Conservation (phyloP, 2,329 filamentous ascomycete genomes). For the Paecilomyces sp. region DNA sequence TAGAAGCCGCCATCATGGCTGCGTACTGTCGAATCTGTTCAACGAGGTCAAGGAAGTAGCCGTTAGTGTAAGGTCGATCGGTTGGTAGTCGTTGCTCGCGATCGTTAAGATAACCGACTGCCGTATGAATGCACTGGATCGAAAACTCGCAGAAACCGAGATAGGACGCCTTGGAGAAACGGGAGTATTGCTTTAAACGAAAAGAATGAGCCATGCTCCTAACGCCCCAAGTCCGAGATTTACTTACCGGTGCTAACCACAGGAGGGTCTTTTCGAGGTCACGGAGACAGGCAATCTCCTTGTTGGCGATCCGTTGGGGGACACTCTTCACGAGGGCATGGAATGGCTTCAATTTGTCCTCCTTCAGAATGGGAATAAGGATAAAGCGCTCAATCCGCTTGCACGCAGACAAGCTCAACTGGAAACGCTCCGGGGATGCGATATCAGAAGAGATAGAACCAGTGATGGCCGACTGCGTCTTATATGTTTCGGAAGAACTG, state of each 20-base stretch:
- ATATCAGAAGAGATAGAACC: conserved; percentile 48
- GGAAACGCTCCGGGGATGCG: conserved; percentile 45
- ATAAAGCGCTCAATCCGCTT: conserved; percentile 75
- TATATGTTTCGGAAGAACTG: conserved; percentile 23
- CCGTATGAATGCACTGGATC: conserved; percentile 82
- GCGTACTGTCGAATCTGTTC: conserved; percentile 91
- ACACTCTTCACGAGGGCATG: conserved; percentile 71
- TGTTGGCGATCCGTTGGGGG: conserved; percentile 70
- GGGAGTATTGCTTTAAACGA: conserved; percentile 63
- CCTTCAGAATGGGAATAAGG: conserved; percentile 68
- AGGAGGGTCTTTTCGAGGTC: conserved; percentile 92
- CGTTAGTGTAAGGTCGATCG: conserved; percentile 89
- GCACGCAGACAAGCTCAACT: conserved; percentile 62
- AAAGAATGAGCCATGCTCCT: conserved; percentile 61
- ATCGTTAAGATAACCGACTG: conserved; percentile 77
- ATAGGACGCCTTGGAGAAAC: conserved; percentile 62
- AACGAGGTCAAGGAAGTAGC: conserved; percentile 93
- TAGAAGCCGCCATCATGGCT: conserved; percentile 68
- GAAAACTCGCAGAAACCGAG: conserved; percentile 85
- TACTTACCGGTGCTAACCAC: conserved; percentile 89
- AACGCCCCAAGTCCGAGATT: conserved; percentile 51
- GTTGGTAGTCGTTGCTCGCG: conserved; percentile 75
- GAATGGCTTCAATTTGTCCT: conserved; percentile 69
- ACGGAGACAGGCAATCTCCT: conserved; percentile 82
- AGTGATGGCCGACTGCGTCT: conserved; percentile 52